phyloP scores from a whole-genome alignment of 2,329 filamentous ascomycete genomes.

The Monilinia fructicola region DNA sequence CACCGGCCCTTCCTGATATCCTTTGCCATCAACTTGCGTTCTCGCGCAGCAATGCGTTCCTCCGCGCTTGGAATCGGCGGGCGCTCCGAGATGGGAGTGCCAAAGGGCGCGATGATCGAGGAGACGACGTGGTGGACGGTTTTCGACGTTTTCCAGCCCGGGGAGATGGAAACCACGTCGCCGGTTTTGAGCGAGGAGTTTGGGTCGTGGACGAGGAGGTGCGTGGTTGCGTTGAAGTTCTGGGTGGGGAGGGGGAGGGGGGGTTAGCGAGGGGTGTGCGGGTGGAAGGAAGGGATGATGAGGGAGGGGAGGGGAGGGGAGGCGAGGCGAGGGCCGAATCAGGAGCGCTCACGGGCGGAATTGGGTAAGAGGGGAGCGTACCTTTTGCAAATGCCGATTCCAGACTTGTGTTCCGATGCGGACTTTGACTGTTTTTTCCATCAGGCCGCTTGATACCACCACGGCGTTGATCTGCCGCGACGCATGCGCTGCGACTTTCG shows the following conservation, averaged over 20 bases:
- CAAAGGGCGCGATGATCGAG: constrained; percentile 70
- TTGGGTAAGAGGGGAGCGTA: constrained; percentile 40
- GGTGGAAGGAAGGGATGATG: background rate
- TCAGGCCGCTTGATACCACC: constrained; percentile 74
- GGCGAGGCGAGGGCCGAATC: background rate
- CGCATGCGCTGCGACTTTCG: background rate
- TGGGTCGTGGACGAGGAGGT: constrained; percentile 76
- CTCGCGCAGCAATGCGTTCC: constrained; percentile 57
- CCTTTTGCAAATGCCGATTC: constrained; percentile 73
- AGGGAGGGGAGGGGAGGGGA: background rate
- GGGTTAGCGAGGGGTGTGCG: background rate
- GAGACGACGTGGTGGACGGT: constrained; percentile 73
- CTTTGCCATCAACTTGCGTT: constrained; percentile 57
- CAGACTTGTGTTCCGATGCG: constrained; percentile 68
- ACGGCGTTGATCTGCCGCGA: constrained; percentile 45
- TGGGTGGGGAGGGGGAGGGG: constrained; percentile 38
- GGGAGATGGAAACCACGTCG: constrained; percentile 70
- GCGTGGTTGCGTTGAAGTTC: constrained; percentile 63
- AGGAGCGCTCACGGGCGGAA: background rate
- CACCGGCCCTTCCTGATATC: constrained; percentile 48
- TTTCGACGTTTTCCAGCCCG: constrained; percentile 64
- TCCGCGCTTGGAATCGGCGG: constrained; percentile 64
- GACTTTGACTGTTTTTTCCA: constrained; percentile 78
- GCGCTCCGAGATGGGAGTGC: constrained; percentile 61
- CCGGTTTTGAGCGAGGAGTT: constrained; percentile 69